phyloP scores from a whole-genome alignment of 2,329 filamentous ascomycete genomes.

The Dothistroma pini region DNA sequence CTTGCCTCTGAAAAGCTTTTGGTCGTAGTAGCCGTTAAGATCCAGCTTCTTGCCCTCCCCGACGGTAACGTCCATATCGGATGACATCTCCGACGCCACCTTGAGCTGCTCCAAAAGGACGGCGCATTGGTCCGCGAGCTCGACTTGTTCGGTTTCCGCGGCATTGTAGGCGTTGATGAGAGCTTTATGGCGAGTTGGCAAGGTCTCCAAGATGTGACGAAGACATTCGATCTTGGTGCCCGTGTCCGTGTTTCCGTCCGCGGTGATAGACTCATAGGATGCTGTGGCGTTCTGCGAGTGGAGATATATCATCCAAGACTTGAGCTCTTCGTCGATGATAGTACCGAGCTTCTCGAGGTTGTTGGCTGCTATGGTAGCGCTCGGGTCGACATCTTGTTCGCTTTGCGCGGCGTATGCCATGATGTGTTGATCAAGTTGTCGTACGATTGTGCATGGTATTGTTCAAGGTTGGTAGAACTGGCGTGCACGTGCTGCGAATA shows the following conservation, averaged over 20 bases:
- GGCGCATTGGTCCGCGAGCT: background rate
- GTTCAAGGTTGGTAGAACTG: background rate
- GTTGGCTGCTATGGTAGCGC: background rate
- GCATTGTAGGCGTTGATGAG: constrained; percentile 3
- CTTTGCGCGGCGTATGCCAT: background rate
- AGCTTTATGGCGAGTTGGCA: constrained; percentile 5
- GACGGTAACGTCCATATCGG: too few relatives aligned
- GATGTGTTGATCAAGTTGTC: background rate
- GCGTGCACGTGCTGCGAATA: background rate
- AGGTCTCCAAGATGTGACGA: constrained; percentile 1
- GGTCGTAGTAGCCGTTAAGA: background rate
- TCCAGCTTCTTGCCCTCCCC: background rate
- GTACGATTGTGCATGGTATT: background rate
- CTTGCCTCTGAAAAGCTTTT: constrained; percentile 7
- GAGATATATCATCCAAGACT: constrained; percentile 5
- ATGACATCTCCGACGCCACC: background rate
- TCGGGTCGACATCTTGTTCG: background rate
- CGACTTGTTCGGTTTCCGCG: constrained; percentile 1
- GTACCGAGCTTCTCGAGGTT: background rate
- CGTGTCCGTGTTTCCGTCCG: background rate
- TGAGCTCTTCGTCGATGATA: constrained; percentile 6
- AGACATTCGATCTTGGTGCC: background rate
- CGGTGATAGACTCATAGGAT: background rate
- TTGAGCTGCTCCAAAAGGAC: constrained; percentile 3
- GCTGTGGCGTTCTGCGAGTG: background rate